These are phyloP conservation scores for Moricandia moricandioides DNA, from an alignment of 345 rosid species.

Conservation along the genomic window DNA sequence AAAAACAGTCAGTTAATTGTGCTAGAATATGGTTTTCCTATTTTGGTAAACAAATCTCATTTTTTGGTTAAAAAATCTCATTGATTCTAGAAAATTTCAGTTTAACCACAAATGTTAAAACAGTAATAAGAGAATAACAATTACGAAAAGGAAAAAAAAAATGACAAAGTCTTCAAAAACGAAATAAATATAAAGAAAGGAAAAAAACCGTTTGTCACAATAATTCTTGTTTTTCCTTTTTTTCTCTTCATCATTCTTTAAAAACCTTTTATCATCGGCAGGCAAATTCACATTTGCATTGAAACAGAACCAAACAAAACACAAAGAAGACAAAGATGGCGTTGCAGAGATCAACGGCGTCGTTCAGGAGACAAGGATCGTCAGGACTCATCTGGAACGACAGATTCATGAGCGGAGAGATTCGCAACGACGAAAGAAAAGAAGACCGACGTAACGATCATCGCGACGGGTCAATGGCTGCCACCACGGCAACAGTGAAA, in stretches of 20 bases:
- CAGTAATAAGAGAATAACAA: not conserved
- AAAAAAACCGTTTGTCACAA: constrained; percentile 5
- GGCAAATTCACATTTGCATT: constrained; percentile 17
- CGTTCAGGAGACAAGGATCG: constrained; percentile 87
- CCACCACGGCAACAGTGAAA: constrained; percentile 13
- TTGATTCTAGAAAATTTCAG: not conserved
- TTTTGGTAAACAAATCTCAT: constrained; percentile 7
- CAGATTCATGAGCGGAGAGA: constrained; percentile 50
- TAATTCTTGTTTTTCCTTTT: not conserved
- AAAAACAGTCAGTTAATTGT: not conserved
- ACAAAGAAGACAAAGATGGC: constrained; percentile 26
- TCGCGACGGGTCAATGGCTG: constrained; percentile 26
- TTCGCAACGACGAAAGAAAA: constrained; percentile 33
- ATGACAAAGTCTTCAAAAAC: not conserved
- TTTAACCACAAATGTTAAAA: constrained; percentile 9
- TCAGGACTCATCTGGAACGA: constrained; percentile 84
- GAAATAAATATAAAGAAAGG: not conserved
- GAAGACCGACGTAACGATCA: constrained; percentile 32
- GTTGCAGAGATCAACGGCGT: constrained; percentile 64
- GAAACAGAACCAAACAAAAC: not conserved
- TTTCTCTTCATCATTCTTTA: not conserved
- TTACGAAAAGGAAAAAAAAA: not conserved
- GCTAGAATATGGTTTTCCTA: not conserved
- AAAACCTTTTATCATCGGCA: not conserved
- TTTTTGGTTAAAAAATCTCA: not conserved